phyloP scores from a whole-genome alignment of 768 basidiomycete genomes.

The Amylocystis lapponica region DNA sequence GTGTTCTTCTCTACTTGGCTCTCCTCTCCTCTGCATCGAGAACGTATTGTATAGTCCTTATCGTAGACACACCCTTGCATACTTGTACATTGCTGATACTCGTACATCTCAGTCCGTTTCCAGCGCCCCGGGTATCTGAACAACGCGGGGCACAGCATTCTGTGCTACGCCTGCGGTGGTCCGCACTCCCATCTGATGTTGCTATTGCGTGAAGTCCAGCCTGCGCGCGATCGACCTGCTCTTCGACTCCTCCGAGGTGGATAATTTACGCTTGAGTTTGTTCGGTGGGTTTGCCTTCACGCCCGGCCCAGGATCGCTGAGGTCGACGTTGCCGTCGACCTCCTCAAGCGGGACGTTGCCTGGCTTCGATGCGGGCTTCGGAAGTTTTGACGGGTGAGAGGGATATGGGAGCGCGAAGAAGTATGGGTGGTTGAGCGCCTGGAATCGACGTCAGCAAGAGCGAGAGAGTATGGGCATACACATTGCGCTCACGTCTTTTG shows the following conservation, averaged over 20 bases:
- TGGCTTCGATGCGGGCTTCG: slow-evolving; percentile 53
- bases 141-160: not conserved
- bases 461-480: not conserved
- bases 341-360: slow-evolving; percentile 63
- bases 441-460: not conserved
- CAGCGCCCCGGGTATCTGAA: not conserved
- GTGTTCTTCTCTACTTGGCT: not conserved
- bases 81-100: slow-evolving; percentile 16
- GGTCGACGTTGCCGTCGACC: slow-evolving; percentile 67
- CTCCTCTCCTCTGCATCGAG: not conserved
- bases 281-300: slow-evolving; percentile 47
- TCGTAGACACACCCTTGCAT: slow-evolving; percentile 6
- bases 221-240: slow-evolving; percentile 59
- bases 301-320: slow-evolving; percentile 41
- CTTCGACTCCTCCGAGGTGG: slow-evolving; percentile 45
- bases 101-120: slow-evolving; percentile 13
- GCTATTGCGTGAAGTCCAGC: slow-evolving; percentile 58
- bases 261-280: slow-evolving; percentile 65
- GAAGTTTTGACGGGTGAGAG: slow-evolving; percentile 82
- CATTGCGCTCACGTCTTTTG: slow-evolving; percentile 55
- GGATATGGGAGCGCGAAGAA: slow-evolving; percentile 85
- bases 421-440: slow-evolving; percentile 87
- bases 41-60: not conserved
- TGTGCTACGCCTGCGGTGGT: not conserved
- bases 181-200: not conserved